Evolutionary conservation across 805 yeast species (phyloP), one percentile per base, ranked within the genome.

Genomic region (Blastobotrys attinorum): DNA sequence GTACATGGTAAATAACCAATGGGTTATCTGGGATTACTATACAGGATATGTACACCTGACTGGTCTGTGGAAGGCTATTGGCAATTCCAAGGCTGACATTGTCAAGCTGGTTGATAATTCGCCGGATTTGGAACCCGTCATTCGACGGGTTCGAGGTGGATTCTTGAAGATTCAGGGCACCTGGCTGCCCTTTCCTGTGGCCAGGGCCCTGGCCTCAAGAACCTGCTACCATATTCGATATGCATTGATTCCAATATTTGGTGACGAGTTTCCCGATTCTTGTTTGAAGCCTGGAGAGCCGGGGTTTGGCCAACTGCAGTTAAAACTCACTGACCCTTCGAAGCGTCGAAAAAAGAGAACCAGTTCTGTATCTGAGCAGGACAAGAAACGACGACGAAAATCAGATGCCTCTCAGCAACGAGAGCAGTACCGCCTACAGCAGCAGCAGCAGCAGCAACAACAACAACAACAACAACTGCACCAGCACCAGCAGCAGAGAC

Each of bases 161-260:
- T 86, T 78, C 55, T 72, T 88, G 51, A 87, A 87, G 67, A 86
- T 89, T 51, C 97, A 88, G 65, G 97, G 97, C 3, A 86, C 96
- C 6, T 89, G 96, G 96, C 64, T 87, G 32, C 90, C 95, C 1
- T 81, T 64, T 56, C 74, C 72, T 7, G 68, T 83, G 40, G 87
- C 94, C 20, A 71, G 71, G 47, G 64, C 74, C 25, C 66, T 88
- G 42, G 90, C 95, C 3, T 61, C 76, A 27, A 73, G 82, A 41
- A 83, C 87, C 54, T 84, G 95, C 64, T 87, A 75, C 61, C 77
- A 79, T 45, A 82, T 88, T 37, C 69, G 96, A 45, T 83, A 69
- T 58, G 76, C 83, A 17, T 65, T 88, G 51, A 73, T 86, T 22
- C 96, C 96, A 2, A 52, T 88, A 5, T 88, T 88, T 63, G 96